phyloP scores from a whole-genome alignment of 108 stramenopile genomes.

The Discostella pseudostelligera region DNA sequence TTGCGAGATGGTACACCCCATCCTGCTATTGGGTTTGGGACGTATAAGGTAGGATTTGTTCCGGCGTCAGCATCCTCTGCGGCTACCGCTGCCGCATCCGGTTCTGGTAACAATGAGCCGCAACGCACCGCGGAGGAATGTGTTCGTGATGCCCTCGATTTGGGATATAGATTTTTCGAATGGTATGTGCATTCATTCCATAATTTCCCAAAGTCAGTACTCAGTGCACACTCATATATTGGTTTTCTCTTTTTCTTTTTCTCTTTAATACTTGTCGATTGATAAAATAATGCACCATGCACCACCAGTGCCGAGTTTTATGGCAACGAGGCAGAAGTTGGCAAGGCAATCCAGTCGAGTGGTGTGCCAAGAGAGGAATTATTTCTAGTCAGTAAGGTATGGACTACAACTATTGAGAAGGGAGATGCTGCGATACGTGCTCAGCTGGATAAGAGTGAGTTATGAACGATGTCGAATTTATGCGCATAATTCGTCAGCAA shows the following conservation, averaged over 20 bases:
- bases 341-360: constrained; percentile 70
- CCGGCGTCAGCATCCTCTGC: constrained; percentile 79
- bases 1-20: constrained; percentile 75
- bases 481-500: no score
- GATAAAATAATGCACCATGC: background rate
- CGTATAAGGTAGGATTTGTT: constrained; percentile 92
- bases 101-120: constrained; percentile 15
- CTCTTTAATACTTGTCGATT: background rate
- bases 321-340: constrained; percentile 83
- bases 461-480: background rate
- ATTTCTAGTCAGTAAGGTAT: constrained; percentile 90
- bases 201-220: background rate
- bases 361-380: constrained; percentile 69
- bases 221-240: background rate
- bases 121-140: constrained; percentile 72
- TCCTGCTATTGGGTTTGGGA: constrained; percentile 86
- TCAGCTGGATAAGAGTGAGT: constrained; percentile 63
- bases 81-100: constrained; percentile 45
- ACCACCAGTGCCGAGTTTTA: constrained; percentile 80
- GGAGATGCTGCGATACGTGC: constrained; percentile 70
- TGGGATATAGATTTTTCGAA: constrained; percentile 88
- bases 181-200: constrained; percentile 31
- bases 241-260: background rate
- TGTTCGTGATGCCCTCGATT: constrained; percentile 67
- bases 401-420: constrained; percentile 89